Conservation (phyloP, 768 basidiomycete species). For the Tulasnella sp. region DNA sequence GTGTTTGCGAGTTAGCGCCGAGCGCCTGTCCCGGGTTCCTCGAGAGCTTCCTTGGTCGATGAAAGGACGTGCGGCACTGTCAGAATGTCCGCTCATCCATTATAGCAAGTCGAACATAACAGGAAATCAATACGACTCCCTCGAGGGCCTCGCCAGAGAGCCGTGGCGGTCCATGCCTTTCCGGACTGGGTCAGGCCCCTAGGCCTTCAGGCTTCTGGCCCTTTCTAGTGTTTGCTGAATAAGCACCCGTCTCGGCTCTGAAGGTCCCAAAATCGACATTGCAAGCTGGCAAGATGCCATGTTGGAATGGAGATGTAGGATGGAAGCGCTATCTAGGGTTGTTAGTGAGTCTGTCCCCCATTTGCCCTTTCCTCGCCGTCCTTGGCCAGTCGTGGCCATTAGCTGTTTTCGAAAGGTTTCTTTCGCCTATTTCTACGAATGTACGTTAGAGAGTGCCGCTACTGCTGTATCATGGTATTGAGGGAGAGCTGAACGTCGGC, state of each 20-base stretch:
- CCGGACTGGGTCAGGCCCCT: background rate
- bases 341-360: background rate
- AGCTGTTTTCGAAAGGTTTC: background rate
- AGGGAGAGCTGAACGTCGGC: constrained; percentile 4
- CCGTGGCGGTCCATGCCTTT: background rate
- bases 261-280: background rate
- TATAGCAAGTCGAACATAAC: too few species aligned
- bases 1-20: too few species aligned
- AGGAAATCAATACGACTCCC: too few species aligned
- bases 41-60: too few species aligned
- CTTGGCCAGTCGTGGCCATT: background rate
- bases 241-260: background rate
- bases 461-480: background rate
- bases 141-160: too few species aligned
- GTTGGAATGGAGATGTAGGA: background rate
- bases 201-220: background rate
- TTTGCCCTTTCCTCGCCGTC: background rate
- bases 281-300: background rate
- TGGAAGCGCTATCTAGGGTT: background rate
- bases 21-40: too few species aligned
- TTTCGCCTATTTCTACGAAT: background rate
- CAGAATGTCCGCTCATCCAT: too few species aligned
- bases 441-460: background rate
- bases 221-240: background rate
- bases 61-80: too few species aligned